A percentile compares a stretch with the other conserved stretches of the same genome.
phyloP scores from a whole-genome alignment of 1,284 basidiomycete genomes.

The Cutaneotrichosporon daszewskae region DNA sequence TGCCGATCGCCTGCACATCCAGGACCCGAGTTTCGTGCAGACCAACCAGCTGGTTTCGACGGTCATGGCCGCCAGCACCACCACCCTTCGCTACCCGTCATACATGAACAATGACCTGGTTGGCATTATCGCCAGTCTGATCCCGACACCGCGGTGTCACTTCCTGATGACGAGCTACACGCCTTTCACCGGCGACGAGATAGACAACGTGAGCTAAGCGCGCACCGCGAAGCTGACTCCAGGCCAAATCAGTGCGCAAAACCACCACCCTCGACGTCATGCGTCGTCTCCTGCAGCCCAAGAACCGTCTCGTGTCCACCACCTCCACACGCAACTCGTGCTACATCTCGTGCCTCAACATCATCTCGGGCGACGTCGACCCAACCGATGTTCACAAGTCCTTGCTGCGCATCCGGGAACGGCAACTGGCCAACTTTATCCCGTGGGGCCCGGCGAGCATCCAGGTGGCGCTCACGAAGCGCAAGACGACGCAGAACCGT shows the following conservation, averaged over 20 bases:
- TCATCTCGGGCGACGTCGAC: slow-evolving; percentile 97
- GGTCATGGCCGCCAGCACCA: slow-evolving; percentile 75
- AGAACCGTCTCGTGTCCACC: slow-evolving; percentile 98
- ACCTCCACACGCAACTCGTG: slow-evolving; percentile 83
- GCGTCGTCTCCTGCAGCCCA: slow-evolving; percentile 93
- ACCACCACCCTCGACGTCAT: slow-evolving; percentile 98
- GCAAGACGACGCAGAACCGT: slow-evolving; percentile 87
- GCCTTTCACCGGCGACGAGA: slow-evolving; percentile 92
- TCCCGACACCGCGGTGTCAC: slow-evolving; percentile 97
- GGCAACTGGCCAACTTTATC: slow-evolving; percentile 95
- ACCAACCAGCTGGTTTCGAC: slow-evolving; percentile 80
- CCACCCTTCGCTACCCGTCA: slow-evolving; percentile 92
- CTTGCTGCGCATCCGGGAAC: slow-evolving; percentile 88
- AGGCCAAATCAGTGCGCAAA: slow-evolving; percentile 83
- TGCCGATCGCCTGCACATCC: slow-evolving; percentile 81
- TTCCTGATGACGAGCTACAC: slow-evolving; percentile 99
- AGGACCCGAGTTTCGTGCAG: slow-evolving; percentile 88
- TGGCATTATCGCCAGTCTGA: slow-evolving; percentile 92
- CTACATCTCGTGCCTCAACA: slow-evolving; percentile 97
- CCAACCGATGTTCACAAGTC: slow-evolving; percentile 99
- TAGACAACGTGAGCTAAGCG: slow-evolving; percentile 65
- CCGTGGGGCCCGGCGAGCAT: slow-evolving; percentile 99
- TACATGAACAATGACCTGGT: slow-evolving; percentile 99
- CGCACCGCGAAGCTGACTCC: background rate
- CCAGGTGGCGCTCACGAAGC: slow-evolving; percentile 88